Base-by-base conservation (phyloP, 148 eudicot species). In the Oxyria digyna region DNA sequence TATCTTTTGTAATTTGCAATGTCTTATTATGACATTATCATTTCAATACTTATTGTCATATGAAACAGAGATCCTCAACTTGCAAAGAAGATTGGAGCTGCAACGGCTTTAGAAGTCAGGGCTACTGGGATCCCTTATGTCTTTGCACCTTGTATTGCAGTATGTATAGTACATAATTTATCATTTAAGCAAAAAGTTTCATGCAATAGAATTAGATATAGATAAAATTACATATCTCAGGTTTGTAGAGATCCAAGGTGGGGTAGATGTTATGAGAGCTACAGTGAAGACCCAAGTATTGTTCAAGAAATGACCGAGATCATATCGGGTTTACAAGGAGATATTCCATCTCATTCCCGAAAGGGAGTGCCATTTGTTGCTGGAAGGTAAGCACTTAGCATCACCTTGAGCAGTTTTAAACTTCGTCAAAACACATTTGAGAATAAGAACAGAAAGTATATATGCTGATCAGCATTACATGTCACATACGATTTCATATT, bases 211-310 rank as follows among this genome's bases (percentile, higher is more conserved):
- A 0, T n/a, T 48, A 4, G 3, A 6, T 2, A 48, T 2, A 32
- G 59, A 48, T 15, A 6, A 54, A 6, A 24, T 12, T 40, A 31
- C 46, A 3, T 21, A 4, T 40, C 35, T 62, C 77, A 91, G 97
- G 97, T 87, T 0, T 91, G 97, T 38, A 83, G 97, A 67, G 97
- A 91, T 81, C 95, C 95, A 10, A 86, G 97, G 78, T 91, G 97
- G 97, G 95, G 95, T 10, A 83, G 97, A 41, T 91, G 97, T 46
- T 86, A 75, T 52, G 97, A 91, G 71, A 91, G 95, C 78, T 91
- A 86, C 54, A 82, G 97, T 32, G 97, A 91, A 81, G 91, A 91
- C 73, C 91, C 81, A 23, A 79, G 79, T 49, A 62, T 91, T 41
- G 97, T 91, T 52, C 85, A 79, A 76, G 73, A 76, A 63, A 88